phyloP scores from a whole-genome alignment of 345 rosid species.

The Toxicodendron radicans region DNA sequence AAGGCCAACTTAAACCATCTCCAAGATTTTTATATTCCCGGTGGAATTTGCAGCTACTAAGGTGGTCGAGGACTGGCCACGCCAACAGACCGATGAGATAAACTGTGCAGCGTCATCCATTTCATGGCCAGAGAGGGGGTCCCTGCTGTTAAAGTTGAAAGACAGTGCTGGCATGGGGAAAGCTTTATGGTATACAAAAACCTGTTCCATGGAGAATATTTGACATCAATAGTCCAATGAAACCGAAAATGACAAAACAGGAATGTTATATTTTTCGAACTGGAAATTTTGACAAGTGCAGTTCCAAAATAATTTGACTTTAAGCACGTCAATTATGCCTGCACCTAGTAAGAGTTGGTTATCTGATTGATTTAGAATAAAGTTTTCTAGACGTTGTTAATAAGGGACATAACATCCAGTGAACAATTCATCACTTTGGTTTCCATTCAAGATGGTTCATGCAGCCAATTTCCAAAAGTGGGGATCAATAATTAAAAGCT shows the following conservation, averaged over 20 bases:
- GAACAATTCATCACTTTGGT: not conserved
- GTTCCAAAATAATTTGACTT: not conserved
- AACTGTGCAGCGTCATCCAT: slow-evolving; percentile 66
- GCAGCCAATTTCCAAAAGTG: not conserved
- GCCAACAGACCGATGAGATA: slow-evolving; percentile 90
- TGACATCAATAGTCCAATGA: not conserved
- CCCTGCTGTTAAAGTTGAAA: slow-evolving; percentile 63
- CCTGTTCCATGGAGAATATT: slow-evolving; percentile 41
- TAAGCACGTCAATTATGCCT: not conserved
- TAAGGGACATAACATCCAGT: not conserved
- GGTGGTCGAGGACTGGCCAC: slow-evolving; percentile 70
- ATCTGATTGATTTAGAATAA: not conserved
- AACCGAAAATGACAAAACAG: not conserved
- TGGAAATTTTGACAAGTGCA: not conserved
- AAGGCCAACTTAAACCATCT: slow-evolving; percentile 55
- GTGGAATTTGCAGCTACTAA: slow-evolving; percentile 86
- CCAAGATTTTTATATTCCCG: slow-evolving; percentile 86
- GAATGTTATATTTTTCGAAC: too few relatives aligned
- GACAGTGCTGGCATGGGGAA: slow-evolving; percentile 95
- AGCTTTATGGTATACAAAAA: slow-evolving; percentile 89
- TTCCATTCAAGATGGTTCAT: not conserved
- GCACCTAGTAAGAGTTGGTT: not conserved
- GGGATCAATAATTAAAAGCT: not conserved
- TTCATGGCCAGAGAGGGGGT: slow-evolving; percentile 61
- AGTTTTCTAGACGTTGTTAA: not conserved